Evolutionary conservation across 768 basidiomycete genomes (phyloP).

Genomic region (Termitomyces sp.): DNA sequence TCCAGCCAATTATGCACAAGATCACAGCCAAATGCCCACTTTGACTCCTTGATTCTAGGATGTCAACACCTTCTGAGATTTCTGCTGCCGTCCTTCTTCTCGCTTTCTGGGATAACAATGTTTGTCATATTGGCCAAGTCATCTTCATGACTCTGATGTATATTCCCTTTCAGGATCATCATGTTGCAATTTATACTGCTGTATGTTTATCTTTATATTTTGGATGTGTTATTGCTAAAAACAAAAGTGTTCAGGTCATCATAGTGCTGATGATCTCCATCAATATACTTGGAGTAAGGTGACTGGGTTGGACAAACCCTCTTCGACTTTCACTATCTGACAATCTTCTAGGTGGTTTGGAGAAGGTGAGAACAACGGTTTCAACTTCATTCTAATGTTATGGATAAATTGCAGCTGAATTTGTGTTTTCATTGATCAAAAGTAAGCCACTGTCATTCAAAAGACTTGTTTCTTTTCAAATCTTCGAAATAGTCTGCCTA

Average conservation of each 20-base stretch:
- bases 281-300: conserved; percentile 73
- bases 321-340: not conserved
- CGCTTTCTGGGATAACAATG: conserved; percentile 69
- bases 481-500: conserved; percentile 41
- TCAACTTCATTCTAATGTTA: not conserved
- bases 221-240: not conserved
- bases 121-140: conserved; percentile 24
- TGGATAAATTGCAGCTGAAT: conserved; percentile 46
- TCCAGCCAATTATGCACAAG: not conserved
- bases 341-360: conserved; percentile 50
- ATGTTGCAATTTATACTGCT: conserved; percentile 56
- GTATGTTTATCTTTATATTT: conserved; percentile 18
- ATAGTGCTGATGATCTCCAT: conserved; percentile 57
- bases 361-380: conserved; percentile 42
- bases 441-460: conserved; percentile 32
- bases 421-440: conserved; percentile 64
- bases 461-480: not conserved
- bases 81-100: conserved; percentile 69
- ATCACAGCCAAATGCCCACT: not conserved
- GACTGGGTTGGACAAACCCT: no score
- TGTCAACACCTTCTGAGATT: conserved; percentile 71
- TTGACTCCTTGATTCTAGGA: conserved; percentile 28
- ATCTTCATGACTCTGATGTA: not conserved
- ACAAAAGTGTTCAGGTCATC: conserved; percentile 31
- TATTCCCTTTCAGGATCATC: conserved; percentile 34